Base-by-base conservation (phyloP, 1,139 yeast species). In the Waltiozyma sp. region DNA sequence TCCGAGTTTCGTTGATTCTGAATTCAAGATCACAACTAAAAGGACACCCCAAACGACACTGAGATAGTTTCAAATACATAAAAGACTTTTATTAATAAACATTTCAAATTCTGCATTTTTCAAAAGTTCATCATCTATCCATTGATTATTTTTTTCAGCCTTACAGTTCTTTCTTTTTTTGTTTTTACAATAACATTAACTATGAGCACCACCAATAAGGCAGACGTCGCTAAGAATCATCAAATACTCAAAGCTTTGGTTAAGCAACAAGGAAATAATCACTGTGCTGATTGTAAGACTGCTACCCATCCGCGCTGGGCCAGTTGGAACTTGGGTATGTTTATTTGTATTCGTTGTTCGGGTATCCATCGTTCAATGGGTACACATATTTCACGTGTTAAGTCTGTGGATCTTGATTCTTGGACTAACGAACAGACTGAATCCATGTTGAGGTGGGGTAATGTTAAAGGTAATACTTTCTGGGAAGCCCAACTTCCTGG, bases 221-320 rank as follows among this genome's bases (percentile, higher is more conserved):
- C 40, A 38, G 16, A 37, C 9, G 40, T 14, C 40, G 56, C 50
- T 40, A 56, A 51, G 49, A 56, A 52, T 40, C 56, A 47, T 38
- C 47, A 75, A 58, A 80, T 86, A 39, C 69, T 88, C 50, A 77
- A 77, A 59, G 80, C 81, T 41, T 69, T 88, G 38, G 72, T 89
- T 41, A 80, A 76, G 49, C 95, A 87, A 53, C 77, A 79, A 1
- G 75, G 77, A 38, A 91, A 91, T 66, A 77, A 75, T 58, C 64
- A 67, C 41, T 91, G 98, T 63, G 95, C 91, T 2, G 98, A 91
- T 61, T 91, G 98, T 64, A 91, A 91, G 61, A 72, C 79, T 0
- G 73, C 91, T 16, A 75, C 83, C 38, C 95, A 89, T 62, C 98
- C 98, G 15, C 71, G 98, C 44, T 91, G 98, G 98, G 96, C 97